Evolutionary conservation across 2,329 filamentous ascomycete species (phyloP), one percentile per base, ranked within the genome.

Genomic region (Uncinocarpus reesii): DNA sequence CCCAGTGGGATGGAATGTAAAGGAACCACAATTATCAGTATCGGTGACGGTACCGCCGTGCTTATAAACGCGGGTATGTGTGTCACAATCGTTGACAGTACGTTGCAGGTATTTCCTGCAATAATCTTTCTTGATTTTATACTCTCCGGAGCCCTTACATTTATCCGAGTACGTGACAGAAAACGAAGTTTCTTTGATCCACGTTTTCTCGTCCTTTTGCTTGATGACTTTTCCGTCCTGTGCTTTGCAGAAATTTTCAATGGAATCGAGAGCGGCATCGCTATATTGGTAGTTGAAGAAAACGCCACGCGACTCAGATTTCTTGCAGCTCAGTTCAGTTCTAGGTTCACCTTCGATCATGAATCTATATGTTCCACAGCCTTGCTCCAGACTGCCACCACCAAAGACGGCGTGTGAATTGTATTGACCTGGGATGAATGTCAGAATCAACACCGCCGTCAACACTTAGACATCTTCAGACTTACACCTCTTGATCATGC

Each of bases 41-140:
- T 48, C 44, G 8, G 36, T 48, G n/a, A 44, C 38, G 8, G 36
- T 48, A 21, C 45, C 49, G 18, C 49, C 49, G 16, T 51, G 45
- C 23, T 49, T 48, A 21, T 51, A 51, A 23, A 31, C 32, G 15
- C n/a, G 32, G 7, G 44, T 42, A 36, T 49, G 32, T 5, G 49
- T 51, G 26, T 51, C 49, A 18, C 49, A 49, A 7, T 40, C 26
- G 24, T 51, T 38, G 16, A 48, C 18, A 16, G 31, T 32, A 7
- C n/a, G 24, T 13, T 24, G 48, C n/a, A 51, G 45, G 28, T 49
- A 49, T 32, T 51, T 37, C 15, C 21, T 43, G 21, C 49, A 49
- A 15, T 15, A 3, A 28, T 26, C 29, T 23, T 51, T 18, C 20
- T 13, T 34, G 21, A 51, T 40, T 26, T 16, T 44, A 23, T 51